A percentile compares a stretch with the other conserved stretches of the same genome.
These are phyloP conservation scores for Boletus tomentosulus DNA, from an alignment of 768 basidiomycete genomes.

Conservation along the genomic window DNA sequence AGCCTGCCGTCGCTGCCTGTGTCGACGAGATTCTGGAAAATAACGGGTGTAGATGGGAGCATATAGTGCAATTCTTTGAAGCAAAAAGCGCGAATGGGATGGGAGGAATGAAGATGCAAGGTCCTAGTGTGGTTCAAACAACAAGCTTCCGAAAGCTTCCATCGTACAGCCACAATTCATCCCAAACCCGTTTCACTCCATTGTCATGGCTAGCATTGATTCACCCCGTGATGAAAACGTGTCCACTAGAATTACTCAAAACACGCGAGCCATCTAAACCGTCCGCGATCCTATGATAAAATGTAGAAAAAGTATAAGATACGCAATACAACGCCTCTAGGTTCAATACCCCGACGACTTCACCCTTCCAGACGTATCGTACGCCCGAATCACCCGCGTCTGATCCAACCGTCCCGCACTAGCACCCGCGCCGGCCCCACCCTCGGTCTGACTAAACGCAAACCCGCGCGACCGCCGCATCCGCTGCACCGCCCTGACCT, in stretches of 20 bases:
- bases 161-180: neutral
- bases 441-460: constrained; percentile 97
- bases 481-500: constrained; percentile 96
- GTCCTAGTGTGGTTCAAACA: constrained; percentile 1
- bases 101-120: neutral
- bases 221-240: no score
- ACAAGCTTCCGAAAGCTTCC: neutral
- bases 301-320: neutral
- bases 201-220: no score
- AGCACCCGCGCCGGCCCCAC: constrained; percentile 36
- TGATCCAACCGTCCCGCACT: constrained; percentile 63
- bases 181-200: no score
- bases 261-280: neutral
- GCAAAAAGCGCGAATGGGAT: neutral
- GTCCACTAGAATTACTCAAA: neutral
- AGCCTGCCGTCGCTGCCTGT: constrained; percentile 23
- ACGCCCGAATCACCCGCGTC: constrained; percentile 76
- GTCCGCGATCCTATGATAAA: neutral
- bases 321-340: neutral
- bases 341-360: constrained; percentile 74
- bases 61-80: constrained; percentile 7
- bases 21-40: constrained; percentile 28
- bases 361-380: constrained; percentile 76
- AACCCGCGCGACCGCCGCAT: constrained; percentile 97
- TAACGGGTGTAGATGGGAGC: constrained; percentile 11